A percentile compares a stretch with the other conserved stretches of the same genome.
Conservation (phyloP, 164 flowering plant genomes). For the Akebia trifoliata region DNA sequence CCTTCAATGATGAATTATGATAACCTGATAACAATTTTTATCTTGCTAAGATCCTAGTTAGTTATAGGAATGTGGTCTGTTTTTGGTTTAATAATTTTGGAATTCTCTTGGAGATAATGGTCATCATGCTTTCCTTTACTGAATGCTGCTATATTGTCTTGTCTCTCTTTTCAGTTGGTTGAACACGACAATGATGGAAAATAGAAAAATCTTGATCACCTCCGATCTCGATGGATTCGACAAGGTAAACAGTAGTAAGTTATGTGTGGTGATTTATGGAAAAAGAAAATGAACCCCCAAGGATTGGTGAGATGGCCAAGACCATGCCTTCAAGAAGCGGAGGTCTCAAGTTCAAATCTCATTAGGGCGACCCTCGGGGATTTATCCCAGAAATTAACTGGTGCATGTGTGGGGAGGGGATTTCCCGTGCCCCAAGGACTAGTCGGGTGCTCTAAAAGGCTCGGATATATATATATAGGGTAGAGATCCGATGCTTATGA, state of each 20-base stretch:
- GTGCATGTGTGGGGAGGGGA: too few species aligned
- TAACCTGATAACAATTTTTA: neutral
- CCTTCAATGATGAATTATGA: neutral
- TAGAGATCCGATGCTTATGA: too few species aligned
- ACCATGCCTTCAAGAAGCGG: too few species aligned
- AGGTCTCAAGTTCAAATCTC: too few species aligned
- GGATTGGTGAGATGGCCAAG: neutral
- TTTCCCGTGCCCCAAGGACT: too few species aligned
- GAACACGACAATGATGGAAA: constrained; percentile 92
- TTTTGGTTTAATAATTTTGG: neutral
- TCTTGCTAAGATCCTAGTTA: neutral
- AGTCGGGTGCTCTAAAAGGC: too few species aligned
- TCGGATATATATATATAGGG: too few species aligned
- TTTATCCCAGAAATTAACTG: too few species aligned
- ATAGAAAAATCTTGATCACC: constrained; percentile 67
- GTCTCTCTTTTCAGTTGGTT: constrained; percentile 91
- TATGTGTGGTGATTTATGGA: neutral
- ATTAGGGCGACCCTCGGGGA: too few species aligned
- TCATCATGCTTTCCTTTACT: neutral
- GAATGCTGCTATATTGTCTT: neutral
- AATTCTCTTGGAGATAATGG: too few species aligned
- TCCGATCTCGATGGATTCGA: constrained; percentile 90
- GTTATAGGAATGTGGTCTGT: neutral
- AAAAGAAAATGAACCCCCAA: neutral
- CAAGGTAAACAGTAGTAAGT: constrained; percentile 49